Conservation (phyloP, 2,329 filamentous ascomycete genomes). For the Aspergillus ochraceus region DNA sequence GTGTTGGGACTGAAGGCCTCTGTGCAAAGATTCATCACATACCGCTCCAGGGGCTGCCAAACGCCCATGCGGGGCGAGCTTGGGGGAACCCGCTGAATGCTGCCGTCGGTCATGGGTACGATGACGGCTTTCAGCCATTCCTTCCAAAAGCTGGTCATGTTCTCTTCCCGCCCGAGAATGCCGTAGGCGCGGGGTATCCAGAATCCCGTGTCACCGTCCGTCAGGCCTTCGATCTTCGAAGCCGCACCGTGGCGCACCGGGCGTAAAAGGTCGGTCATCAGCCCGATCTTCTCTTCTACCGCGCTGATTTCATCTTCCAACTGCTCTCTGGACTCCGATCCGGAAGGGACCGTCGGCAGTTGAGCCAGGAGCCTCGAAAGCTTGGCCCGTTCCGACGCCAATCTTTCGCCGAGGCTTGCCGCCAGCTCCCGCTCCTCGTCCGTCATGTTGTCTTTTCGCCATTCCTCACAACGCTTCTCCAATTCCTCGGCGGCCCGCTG, state of each 20-base stretch:
- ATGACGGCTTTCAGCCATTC: conserved; percentile 93
- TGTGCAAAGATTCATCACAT: conserved; percentile 94
- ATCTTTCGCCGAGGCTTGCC: conserved; percentile 81
- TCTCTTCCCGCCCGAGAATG: conserved; percentile 79
- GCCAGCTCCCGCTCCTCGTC: conserved; percentile 93
- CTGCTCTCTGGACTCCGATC: conserved; percentile 74
- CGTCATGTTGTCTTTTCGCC: conserved; percentile 94
- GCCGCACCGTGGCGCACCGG: conserved; percentile 92
- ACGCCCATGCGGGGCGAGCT: conserved; percentile 88
- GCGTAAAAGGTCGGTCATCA: conserved; percentile 95
- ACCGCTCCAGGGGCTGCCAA: conserved; percentile 95
- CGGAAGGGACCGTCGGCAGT: conserved; percentile 76
- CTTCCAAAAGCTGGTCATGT: conserved; percentile 92
- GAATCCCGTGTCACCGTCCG: conserved; percentile 89
- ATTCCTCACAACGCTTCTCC: conserved; percentile 74
- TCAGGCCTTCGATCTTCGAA: conserved; percentile 94
- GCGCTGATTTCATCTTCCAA: conserved; percentile 93
- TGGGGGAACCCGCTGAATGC: conserved; percentile 75
- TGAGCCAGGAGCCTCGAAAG: conserved; percentile 83
- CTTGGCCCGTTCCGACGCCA: conserved; percentile 85
- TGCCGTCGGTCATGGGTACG: conserved; percentile 93
- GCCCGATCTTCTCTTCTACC: conserved; percentile 92
- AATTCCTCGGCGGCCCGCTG: conserved; percentile 76
- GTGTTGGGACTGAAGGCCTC: conserved; percentile 89
- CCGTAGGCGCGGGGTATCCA: conserved; percentile 96